Conservation (phyloP, 2,329 filamentous ascomycete genomes). For the Stagonosporopsis vannaccii region DNA sequence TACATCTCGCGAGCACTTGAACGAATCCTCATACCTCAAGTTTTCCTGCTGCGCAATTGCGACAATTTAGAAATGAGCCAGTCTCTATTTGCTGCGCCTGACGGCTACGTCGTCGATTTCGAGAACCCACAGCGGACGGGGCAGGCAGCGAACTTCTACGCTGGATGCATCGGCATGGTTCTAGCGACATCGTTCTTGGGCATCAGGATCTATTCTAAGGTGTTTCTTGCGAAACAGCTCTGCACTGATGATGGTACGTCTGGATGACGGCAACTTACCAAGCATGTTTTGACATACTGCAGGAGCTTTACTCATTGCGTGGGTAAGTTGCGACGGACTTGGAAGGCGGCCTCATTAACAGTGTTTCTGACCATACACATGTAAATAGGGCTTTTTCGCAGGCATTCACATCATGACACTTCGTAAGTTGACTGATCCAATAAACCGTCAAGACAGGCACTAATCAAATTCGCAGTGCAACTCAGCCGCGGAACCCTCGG, state of each 20-base stretch:
- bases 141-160: constrained; percentile 25
- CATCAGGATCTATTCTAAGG: constrained; percentile 38
- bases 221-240: constrained; percentile 26
- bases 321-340: constrained; percentile 10
- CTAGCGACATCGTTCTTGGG: constrained; percentile 30
- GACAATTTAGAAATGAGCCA: constrained; percentile 19
- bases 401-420: constrained; percentile 19
- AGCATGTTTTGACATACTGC: background rate
- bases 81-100: constrained; percentile 30
- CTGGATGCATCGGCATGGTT: constrained; percentile 31
- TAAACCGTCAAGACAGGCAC: background rate
- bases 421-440: background rate
- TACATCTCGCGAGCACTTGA: background rate
- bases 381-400: constrained; percentile 15
- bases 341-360: background rate
- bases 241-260: constrained; percentile 38
- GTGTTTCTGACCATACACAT: background rate
- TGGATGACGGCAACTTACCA: too few species aligned
- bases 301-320: constrained; percentile 22
- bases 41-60: constrained; percentile 1
- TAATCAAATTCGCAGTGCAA: constrained; percentile 10
- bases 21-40: background rate
- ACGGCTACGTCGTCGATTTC: constrained; percentile 38
- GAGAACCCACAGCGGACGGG: constrained; percentile 28
- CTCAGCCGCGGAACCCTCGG: constrained; percentile 23